Percentiles rank a stretch among this genome's conserved stretches.
These are phyloP conservation scores for Pyracantha coccinea DNA, from an alignment of 331 rosid species.

Conservation along the genomic window DNA sequence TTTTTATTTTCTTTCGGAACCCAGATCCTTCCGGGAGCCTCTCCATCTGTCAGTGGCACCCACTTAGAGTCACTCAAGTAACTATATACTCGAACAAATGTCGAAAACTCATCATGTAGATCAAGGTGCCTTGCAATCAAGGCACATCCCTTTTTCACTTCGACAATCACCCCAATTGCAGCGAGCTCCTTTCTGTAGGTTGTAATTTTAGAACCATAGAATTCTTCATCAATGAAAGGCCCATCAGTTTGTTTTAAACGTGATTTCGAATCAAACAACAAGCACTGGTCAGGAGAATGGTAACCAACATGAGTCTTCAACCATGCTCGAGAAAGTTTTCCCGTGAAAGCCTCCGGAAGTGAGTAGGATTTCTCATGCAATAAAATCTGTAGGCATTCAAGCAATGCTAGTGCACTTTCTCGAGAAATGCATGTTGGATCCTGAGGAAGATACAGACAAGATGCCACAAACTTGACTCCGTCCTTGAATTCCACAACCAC, in stretches of 20 bases:
- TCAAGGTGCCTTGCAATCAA: constrained; percentile 33
- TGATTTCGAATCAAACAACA: constrained; percentile 22
- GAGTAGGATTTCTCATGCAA: not conserved
- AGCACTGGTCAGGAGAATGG: constrained; percentile 33
- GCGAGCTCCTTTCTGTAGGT: constrained; percentile 34
- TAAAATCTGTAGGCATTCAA: constrained; percentile 30
- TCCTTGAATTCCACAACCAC: constrained; percentile 35
- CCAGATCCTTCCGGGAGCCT: constrained; percentile 38
- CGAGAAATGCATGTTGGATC: constrained; percentile 30
- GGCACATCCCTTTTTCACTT: constrained; percentile 19
- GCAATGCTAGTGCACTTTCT: constrained; percentile 34
- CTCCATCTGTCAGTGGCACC: constrained; percentile 23
- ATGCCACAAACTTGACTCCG: constrained; percentile 35
- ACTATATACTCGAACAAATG: constrained; percentile 26
- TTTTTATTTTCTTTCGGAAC: constrained; percentile 21
- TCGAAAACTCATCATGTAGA: constrained; percentile 15
- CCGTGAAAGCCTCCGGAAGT: constrained; percentile 10
- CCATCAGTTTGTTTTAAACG: constrained; percentile 35
- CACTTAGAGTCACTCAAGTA: constrained; percentile 28
- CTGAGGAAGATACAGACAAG: constrained; percentile 29
- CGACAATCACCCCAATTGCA: constrained; percentile 36
- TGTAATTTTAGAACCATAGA: constrained; percentile 27
- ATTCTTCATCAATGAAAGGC: constrained; percentile 44
- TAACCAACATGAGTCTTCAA: constrained; percentile 52
- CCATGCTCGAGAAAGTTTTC: constrained; percentile 36